Evolutionary conservation across 371 early-diverging fungal species (phyloP), one percentile per base, ranked within the genome.

Genomic region (Mucor piriformis): DNA sequence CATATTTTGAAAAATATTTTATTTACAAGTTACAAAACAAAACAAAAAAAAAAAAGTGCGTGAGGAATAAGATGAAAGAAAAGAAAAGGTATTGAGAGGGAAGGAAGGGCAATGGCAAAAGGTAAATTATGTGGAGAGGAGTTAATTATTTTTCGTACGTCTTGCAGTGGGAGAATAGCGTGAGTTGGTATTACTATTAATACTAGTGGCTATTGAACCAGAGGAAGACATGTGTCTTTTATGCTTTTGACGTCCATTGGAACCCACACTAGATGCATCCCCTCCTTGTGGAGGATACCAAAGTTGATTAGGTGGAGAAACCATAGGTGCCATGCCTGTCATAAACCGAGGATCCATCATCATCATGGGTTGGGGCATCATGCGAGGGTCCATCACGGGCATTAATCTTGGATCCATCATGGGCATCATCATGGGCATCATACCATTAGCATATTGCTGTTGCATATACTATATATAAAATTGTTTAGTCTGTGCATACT

Each of bases 371-470:
- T 50, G 52, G 10, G 56, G 35, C 47, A 57, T 47, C 63, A 70
- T 59, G 16, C 70, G 63, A 20, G 75, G 75, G 54, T 70, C 71
- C 69, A 76, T 72, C 69, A 70, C 67, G 7, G 67, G 59, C 53
- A 65, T 69, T 62, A 72, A 67, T 8, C 68, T 62, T n/a, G 76
- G 76, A 40, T 71, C 69, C 66, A 76, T 61, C 65, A 61, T 47
- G 3, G 70, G 66, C 66, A 66, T 65, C 69, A 69, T 69, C 69
- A 65, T 66, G 6, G 63, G 67, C 64, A 70, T 59, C 46, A 61
- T 62, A 13, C 47, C 50, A 35, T 44, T 38, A 8, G 34, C 56
- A 23, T 61, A 66, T 4, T 47, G 42, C 10, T 29, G 44, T 10
- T 50, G 47, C 61, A 69, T 67, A 29, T 54, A 62, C 56, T 70